Conservation (phyloP, 2,329 filamentous ascomycete genomes). For the Phialocephala sp. region DNA sequence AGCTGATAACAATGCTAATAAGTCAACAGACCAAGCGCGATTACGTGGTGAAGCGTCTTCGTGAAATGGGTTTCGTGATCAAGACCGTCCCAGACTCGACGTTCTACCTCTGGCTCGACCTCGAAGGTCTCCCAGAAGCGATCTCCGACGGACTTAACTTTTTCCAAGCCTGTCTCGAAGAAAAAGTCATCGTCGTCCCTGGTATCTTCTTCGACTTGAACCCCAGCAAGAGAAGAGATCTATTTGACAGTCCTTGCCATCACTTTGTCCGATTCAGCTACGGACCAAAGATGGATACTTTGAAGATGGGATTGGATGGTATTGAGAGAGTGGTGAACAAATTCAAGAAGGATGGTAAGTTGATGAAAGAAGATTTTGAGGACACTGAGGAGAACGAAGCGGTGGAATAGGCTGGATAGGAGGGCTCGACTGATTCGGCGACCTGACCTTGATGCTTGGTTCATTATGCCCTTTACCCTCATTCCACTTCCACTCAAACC, state of each 20-base stretch:
- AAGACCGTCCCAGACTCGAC: constrained; percentile 87
- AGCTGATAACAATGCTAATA: background rate
- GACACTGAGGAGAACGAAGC: background rate
- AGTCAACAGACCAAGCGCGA: constrained; percentile 76
- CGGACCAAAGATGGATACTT: constrained; percentile 78
- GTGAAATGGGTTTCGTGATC: constrained; percentile 86
- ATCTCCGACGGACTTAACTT: constrained; percentile 96
- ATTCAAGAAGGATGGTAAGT: constrained; percentile 40
- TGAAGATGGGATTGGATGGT: constrained; percentile 80
- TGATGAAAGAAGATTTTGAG: background rate
- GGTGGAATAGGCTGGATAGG: constrained; percentile 11
- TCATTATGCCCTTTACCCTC: background rate
- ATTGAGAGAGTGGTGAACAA: constrained; percentile 83
- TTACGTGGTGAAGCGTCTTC: constrained; percentile 80
- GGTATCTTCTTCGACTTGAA: constrained; percentile 99
- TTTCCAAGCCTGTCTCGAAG: constrained; percentile 90
- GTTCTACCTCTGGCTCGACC: constrained; percentile 87
- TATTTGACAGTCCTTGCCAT: constrained; percentile 95
- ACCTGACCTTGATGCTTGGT: constrained; percentile 6
- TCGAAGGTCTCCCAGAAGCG: constrained; percentile 72
- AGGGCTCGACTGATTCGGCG: background rate
- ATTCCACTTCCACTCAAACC: background rate
- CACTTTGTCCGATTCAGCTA: constrained; percentile 88
- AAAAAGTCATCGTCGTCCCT: constrained; percentile 95
- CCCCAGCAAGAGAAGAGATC: constrained; percentile 83